Evolutionary conservation across 768 basidiomycete genomes (phyloP).

Genomic region (Omphalotus guepiniiformis): DNA sequence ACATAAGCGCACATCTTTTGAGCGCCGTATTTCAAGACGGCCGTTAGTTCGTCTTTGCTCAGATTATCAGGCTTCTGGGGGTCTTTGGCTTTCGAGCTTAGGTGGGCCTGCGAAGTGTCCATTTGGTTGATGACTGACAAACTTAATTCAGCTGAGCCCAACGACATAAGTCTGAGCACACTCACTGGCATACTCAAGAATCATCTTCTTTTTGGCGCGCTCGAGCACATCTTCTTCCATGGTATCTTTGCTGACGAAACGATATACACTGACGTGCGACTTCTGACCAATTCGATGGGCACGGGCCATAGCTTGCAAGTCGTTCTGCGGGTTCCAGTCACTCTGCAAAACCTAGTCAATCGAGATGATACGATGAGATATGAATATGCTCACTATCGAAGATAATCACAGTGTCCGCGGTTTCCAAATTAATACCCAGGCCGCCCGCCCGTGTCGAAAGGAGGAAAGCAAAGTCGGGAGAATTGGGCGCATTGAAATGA

Average conservation of each 20-base stretch:
- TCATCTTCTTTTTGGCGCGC: conserved; percentile 99
- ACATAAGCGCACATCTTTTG: conserved; percentile 77
- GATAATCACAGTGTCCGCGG: conserved; percentile 97
- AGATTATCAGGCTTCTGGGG: conserved; percentile 73
- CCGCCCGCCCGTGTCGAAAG: conserved; percentile 97
- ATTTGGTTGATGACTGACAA: conserved; percentile 97
- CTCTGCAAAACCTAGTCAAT: conserved; percentile 48
- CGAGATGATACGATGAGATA: conserved; percentile 10
- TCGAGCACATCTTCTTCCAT: conserved; percentile 99
- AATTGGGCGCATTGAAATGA: conserved; percentile 92
- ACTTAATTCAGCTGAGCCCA: conserved; percentile 6
- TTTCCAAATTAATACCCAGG: conserved; percentile 97
- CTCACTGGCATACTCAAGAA: conserved; percentile 97
- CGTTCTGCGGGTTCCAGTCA: conserved; percentile 99
- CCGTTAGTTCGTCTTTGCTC: conserved; percentile 94
- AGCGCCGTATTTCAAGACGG: conserved; percentile 97
- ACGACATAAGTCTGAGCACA: conserved; percentile 21
- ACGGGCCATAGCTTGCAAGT: conserved; percentile 98
- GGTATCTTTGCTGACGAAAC: conserved; percentile 98
- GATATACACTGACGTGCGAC: conserved; percentile 96
- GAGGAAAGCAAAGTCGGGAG: conserved; percentile 94
- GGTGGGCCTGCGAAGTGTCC: conserved; percentile 97
- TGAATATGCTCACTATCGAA: conserved; percentile 88
- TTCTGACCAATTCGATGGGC: conserved; percentile 99
- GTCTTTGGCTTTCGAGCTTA: conserved; percentile 81